These are phyloP conservation scores for Viola pubescens DNA, from an alignment of 441 rosid species.

Conservation along the genomic window DNA sequence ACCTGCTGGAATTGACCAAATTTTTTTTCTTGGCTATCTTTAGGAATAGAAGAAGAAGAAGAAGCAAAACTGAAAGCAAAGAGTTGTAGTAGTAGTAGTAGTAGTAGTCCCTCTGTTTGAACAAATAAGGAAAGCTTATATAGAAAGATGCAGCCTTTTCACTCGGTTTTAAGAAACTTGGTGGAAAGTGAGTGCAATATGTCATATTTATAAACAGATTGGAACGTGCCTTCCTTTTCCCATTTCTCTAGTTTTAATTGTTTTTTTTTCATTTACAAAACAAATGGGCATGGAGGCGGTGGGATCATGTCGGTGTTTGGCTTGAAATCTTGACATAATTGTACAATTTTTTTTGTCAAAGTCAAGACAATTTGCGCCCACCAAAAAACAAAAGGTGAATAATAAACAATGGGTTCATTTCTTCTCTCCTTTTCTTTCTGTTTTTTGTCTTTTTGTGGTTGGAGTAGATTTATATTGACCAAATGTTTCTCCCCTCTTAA, in stretches of 20 bases:
- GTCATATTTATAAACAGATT: constrained; percentile 7
- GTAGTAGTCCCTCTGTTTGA: not conserved
- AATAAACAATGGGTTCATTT: constrained; percentile 17
- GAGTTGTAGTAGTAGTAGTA: not conserved
- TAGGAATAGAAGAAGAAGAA: not conserved
- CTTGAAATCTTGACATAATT: constrained; percentile 4
- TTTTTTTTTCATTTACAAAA: not conserved
- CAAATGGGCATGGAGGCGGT: not conserved
- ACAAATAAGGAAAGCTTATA: constrained; percentile 7
- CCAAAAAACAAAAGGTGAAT: constrained; percentile 7
- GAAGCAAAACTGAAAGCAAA: not conserved
- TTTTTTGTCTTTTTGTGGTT: not conserved
- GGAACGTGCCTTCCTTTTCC: not conserved
- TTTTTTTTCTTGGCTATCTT: too few relatives aligned
- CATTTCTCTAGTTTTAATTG: not conserved
- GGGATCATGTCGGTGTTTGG: constrained; percentile 24
- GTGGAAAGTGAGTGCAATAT: constrained; percentile 24
- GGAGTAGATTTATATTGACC: constrained; percentile 29
- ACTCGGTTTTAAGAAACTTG: constrained; percentile 26
- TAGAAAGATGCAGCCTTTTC: constrained; percentile 7
- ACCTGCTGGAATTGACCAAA: constrained; percentile 18
- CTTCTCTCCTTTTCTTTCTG: not conserved
- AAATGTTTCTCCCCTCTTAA: not conserved
- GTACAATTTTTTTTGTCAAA: constrained; percentile 20
- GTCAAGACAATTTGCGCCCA: constrained; percentile 32